Base-by-base conservation (phyloP, 345 rosid genomes). In the Kernera saxatilis region DNA sequence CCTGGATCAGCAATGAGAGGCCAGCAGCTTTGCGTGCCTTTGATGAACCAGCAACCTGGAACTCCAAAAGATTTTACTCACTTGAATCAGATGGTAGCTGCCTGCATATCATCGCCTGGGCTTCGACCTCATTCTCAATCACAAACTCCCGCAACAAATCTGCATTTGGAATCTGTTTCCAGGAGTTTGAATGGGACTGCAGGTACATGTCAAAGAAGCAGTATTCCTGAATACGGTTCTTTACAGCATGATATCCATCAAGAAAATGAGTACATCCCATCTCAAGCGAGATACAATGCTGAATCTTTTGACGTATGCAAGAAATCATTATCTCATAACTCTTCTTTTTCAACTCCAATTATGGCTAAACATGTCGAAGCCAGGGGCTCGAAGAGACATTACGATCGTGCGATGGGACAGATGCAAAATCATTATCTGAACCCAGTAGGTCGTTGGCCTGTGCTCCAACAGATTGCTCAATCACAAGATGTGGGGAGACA, bases 361-460 rank as follows among this genome's bases (percentile, higher is more conserved):
- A 23, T 70, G 43, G 32, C 79, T 54, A 62, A 77, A 44, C 67
- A 11, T 21, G 67, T 27, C 54, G 85, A 74, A 74, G 79, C 70
- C 55, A 78, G 72, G 33, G 81, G 85, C 30, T 74, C 77, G 66
- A 83, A 84, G 81, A 80, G 88, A 85, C 79, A 55, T 48, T 69
- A 78, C 49, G 39, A 45, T 67, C 79, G 60, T 29, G 69, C 65
- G 21, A 59, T 53, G 55, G 79, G 79, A 77, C 76, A 79, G 65
- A 74, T 30, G 64, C 77, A 66, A 32, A 67, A 50, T 40, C 61
- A 60, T 61, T 50, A 61, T 37, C 39, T 61, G 51, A 49, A 59
- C 46, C 12, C 65, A 58, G 43, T 45, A 65, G 72, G 53, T 43
- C 70, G 58, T 8, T 22, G 43, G 57, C 53, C 77, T 29, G 61